Conservation (phyloP, 768 basidiomycete genomes). For the Mrakia blollopis region DNA sequence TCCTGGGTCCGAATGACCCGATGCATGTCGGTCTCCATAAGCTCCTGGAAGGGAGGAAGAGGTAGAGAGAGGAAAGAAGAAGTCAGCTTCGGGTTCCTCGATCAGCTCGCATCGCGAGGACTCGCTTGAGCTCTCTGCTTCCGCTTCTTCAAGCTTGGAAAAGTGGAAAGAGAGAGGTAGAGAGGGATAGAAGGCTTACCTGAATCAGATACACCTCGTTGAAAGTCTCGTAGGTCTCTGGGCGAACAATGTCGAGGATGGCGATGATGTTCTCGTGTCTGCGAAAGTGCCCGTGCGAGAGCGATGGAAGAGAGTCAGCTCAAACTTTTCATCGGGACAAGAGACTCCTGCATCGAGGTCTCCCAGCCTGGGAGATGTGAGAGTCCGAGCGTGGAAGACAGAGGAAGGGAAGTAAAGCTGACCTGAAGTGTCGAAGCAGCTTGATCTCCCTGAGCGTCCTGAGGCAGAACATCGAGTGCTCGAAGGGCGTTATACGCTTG, state of each 20-base stretch:
- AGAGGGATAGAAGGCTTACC: neutral
- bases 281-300: conserved; percentile 52
- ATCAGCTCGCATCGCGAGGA: neutral
- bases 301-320: conserved; percentile 50
- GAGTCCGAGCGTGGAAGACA: neutral
- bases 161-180: conserved; percentile 35
- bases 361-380: neutral
- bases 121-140: conserved; percentile 39
- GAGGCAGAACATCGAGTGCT: conserved; percentile 71
- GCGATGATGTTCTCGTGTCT: conserved; percentile 72
- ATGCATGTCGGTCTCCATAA: conserved; percentile 92
- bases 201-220: conserved; percentile 62
- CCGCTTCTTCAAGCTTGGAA: conserved; percentile 53
- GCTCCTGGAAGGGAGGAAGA: conserved; percentile 44
- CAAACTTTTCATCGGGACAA: too few species aligned
- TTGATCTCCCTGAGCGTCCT: conserved; percentile 84
- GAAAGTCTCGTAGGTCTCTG: conserved; percentile 69
- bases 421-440: conserved; percentile 66
- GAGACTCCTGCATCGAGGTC: conserved; percentile 53
- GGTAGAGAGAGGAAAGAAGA: conserved; percentile 71
- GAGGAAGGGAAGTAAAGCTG: conserved; percentile 40
- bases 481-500: conserved; percentile 88
- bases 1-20: conserved; percentile 93
- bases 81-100: neutral
- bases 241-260: conserved; percentile 87